Evolutionary conservation across 192 early-diverging fungal species (phyloP).

Genomic region (Glomus cerebriforme): DNA sequence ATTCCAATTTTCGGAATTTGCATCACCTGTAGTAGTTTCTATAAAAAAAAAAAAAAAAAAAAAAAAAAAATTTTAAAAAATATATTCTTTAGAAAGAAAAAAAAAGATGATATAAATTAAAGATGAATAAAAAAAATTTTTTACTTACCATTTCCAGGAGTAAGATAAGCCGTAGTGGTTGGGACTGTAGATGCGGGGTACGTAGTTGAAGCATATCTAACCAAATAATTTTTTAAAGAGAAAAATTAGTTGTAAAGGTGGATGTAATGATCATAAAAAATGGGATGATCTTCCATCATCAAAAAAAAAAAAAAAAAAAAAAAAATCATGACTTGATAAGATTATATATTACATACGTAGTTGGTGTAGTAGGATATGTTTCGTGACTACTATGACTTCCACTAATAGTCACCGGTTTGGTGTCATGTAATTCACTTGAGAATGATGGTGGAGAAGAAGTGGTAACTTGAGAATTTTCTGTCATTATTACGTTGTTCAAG

Average conservation of each 20-base stretch:
- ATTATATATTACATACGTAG: conserved; percentile 1
- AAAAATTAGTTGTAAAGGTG: neutral
- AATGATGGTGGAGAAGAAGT: conserved; percentile 3
- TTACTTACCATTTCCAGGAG: neutral
- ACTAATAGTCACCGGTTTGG: neutral
- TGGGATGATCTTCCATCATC: too few species aligned
- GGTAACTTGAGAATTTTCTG: neutral
- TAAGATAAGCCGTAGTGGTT: neutral
- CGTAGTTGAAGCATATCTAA: neutral
- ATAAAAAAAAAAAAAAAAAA: neutral
- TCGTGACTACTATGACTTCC: neutral
- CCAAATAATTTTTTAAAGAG: neutral
- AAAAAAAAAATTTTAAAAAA: too few species aligned
- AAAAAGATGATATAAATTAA: neutral
- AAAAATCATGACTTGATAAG: neutral
- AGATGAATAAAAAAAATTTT: neutral
- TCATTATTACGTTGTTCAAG: neutral
- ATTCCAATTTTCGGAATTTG: neutral
- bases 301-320: neutral
- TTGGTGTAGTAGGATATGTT: neutral
- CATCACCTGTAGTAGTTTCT: neutral
- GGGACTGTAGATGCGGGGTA: neutral
- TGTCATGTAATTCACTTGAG: neutral
- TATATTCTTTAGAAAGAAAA: neutral
- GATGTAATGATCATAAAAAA: too few species aligned